Base-by-base conservation (phyloP, 2,329 filamentous ascomycete species). In the Taxawa tesnikishii region DNA sequence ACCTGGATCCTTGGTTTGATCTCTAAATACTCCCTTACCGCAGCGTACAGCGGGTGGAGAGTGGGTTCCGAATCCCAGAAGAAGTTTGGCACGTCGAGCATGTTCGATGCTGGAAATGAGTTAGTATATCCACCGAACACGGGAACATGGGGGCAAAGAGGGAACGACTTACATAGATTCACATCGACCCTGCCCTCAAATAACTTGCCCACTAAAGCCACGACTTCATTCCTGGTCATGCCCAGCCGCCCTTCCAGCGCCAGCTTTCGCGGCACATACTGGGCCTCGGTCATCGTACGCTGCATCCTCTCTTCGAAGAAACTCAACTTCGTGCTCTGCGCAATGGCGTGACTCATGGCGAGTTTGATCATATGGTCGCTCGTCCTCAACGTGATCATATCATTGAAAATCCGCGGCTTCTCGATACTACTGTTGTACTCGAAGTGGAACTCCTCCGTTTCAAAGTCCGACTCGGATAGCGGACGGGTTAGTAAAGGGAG, bases 331-430 rank as follows among this genome's bases (percentile, higher is more conserved):
- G 90, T 98, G 55, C 87, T 94, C 58, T 98, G 90, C 1, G 85
- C 85, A 45, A 98, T 94, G 23, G 87, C 90, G 53, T 98, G 90
- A 54, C 83, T 92, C 63, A 98, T 98, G 19, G 88, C 85, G 11
- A 98, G 68, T 59, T 96, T 96, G 53, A 96, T 93, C 88, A 98
- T 96, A 60, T 98, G 90, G 59, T 98, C 90, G 24, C 83, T 79
- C 38, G 84, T 92, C 40, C 92, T 71, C 27, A 98, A 64, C 1
- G 90, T 98, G 47, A 98, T 96, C 90, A 98, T 98, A 56, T 98
- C 90, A 59, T 98, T 96, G 63, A 92, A 98, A 17, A 98, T 82
- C 35, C 90, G 74, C 4, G 90, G 90, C 30, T 87, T 74, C 40
- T 85, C 79, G 19, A 90, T 84, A 36, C 83, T 71, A 1, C 75